Evolutionary conservation across 345 rosid genomes (phyloP).

Genomic region (Rhizophora mangle): DNA sequence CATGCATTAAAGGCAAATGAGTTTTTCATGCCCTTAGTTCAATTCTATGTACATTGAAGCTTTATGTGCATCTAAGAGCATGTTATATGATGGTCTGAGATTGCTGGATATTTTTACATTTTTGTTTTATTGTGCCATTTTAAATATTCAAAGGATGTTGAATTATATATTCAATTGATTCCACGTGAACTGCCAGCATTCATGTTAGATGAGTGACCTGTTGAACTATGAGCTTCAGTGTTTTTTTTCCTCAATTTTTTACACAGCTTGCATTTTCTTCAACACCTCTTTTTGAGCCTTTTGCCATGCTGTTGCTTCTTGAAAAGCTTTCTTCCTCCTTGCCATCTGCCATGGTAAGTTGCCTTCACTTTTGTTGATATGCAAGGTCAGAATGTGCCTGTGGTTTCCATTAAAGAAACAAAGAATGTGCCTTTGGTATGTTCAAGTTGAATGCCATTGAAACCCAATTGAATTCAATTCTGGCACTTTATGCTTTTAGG

Average conservation of each 20-base stretch:
- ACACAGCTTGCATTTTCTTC: slow-evolving; percentile 71
- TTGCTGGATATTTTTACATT: too few relatives aligned
- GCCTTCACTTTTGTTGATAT: slow-evolving; percentile 6
- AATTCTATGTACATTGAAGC: background rate
- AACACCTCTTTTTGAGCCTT: slow-evolving; percentile 89
- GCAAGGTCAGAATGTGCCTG: background rate
- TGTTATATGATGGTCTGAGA: background rate
- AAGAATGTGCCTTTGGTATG: too few relatives aligned
- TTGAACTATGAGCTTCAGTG: background rate
- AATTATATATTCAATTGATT: background rate
- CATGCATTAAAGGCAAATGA: background rate
- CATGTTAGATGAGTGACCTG: slow-evolving; percentile 3
- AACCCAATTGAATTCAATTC: background rate
- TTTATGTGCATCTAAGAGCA: background rate
- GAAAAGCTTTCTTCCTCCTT: slow-evolving; percentile 91
- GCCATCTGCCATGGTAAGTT: slow-evolving; percentile 74
- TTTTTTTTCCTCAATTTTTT: background rate
- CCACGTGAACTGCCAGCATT: background rate
- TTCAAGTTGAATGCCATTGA: too few relatives aligned
- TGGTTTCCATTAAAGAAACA: too few relatives aligned
- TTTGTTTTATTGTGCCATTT: background rate
- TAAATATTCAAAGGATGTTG: background rate
- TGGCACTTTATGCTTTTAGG: slow-evolving; percentile 37
- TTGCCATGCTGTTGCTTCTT: slow-evolving; percentile 74
- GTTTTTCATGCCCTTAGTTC: background rate